A percentile compares a stretch with the other conserved stretches of the same genome.
Evolutionary conservation across 306 rosid species (phyloP).

Genomic region (Rosa multiflora): DNA sequence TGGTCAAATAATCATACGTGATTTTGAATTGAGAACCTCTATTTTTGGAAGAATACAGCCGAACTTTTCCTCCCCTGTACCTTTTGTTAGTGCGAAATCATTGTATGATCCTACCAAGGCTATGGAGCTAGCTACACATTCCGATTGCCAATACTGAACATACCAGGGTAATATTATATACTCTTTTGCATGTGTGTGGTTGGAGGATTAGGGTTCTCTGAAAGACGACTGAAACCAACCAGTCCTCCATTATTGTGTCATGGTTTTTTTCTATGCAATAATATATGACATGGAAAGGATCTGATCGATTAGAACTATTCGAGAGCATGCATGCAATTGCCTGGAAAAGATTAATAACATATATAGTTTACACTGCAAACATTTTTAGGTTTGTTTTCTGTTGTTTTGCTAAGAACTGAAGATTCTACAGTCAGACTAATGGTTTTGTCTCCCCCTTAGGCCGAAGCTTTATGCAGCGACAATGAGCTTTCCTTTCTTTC

Average conservation of each 20-base stretch:
- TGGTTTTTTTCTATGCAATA: neutral
- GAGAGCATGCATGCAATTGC: slow-evolving; percentile 44
- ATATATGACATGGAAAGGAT: slow-evolving; percentile 45
- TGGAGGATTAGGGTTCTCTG: neutral
- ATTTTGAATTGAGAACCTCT: neutral
- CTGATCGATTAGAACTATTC: slow-evolving; percentile 36
- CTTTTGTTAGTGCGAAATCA: slow-evolving; percentile 22
- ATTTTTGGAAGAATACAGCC: slow-evolving; percentile 1
- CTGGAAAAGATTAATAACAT: slow-evolving; percentile 25
- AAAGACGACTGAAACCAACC: neutral
- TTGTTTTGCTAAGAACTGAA: slow-evolving; percentile 60
- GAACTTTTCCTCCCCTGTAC: neutral
- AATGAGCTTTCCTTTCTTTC: slow-evolving; percentile 71
- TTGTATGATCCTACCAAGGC: slow-evolving; percentile 20
- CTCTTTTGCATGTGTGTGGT: neutral
- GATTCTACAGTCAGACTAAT: slow-evolving; percentile 62
- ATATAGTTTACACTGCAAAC: neutral
- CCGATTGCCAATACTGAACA: slow-evolving; percentile 2
- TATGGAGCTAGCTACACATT: neutral
- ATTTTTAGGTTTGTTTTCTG: slow-evolving; percentile 37
- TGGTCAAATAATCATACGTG: neutral
- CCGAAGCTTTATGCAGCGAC: slow-evolving; percentile 58
- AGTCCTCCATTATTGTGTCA: neutral
- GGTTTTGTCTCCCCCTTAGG: slow-evolving; percentile 56
- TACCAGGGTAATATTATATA: neutral